Conservation (phyloP, 2,329 filamentous ascomycete species). For the Monascus ruber region DNA sequence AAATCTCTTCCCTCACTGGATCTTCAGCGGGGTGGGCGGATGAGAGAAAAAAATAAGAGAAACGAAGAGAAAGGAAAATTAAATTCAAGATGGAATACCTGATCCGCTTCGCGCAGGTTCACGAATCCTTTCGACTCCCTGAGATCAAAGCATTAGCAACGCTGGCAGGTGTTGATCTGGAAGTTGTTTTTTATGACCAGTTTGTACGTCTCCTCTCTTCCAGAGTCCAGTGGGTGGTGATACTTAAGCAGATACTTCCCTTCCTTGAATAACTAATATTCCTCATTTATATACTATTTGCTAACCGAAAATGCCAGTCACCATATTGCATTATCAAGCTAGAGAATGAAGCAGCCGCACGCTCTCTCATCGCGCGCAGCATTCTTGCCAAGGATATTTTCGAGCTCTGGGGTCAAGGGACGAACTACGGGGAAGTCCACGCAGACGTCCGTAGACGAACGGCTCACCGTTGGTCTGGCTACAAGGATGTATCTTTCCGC, state of each 20-base stretch:
- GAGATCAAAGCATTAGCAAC: conserved; percentile 73
- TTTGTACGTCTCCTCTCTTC: conserved; percentile 41
- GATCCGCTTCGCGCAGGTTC: conserved; percentile 76
- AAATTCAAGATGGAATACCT: conserved; percentile 55
- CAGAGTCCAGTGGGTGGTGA: conserved; percentile 18
- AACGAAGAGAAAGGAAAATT: too few species aligned
- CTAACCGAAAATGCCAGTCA: conserved; percentile 44
- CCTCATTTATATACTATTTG: too few species aligned
- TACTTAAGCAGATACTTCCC: neutral
- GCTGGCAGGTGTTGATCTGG: conserved; percentile 54
- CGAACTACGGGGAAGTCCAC: conserved; percentile 58
- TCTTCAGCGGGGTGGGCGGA: too few species aligned
- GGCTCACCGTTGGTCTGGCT: conserved; percentile 54
- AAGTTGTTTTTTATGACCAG: conserved; percentile 63
- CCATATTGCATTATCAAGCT: conserved; percentile 74
- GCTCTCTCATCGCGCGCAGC: conserved; percentile 58
- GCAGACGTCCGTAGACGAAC: conserved; percentile 49
- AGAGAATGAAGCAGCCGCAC: conserved; percentile 52
- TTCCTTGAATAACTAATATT: neutral
- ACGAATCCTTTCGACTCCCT: conserved; percentile 80
- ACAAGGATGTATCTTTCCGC: conserved; percentile 60
- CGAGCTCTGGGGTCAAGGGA: conserved; percentile 74
- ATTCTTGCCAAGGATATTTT: conserved; percentile 75
- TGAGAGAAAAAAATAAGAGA: too few species aligned
- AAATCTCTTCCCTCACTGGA: too few species aligned